Percentiles rank a stretch among this genome's conserved stretches.
These are phyloP conservation scores for Crithidia bombi DNA, from an alignment of 208 protist species.

Conservation along the genomic window DNA sequence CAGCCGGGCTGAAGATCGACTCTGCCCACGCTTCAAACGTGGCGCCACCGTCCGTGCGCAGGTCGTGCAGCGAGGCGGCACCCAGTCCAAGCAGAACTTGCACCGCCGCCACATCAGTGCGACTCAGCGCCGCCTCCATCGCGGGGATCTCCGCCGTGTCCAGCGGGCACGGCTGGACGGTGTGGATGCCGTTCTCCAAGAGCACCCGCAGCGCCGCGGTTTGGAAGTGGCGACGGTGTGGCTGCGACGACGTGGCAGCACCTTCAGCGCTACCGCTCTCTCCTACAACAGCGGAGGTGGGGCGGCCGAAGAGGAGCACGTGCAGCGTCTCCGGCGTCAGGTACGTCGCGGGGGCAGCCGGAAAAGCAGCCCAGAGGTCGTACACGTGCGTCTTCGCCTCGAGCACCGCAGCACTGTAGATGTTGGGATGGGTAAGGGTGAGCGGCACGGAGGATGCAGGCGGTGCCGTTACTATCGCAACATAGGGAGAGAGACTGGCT, in stretches of 20 bases:
- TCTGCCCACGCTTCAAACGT: constrained; percentile 48
- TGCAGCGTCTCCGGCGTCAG: constrained; percentile 65
- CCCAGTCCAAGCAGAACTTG: constrained; percentile 62
- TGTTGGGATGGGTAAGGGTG: constrained; percentile 38
- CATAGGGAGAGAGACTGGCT: not conserved
- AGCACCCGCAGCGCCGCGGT: constrained; percentile 43
- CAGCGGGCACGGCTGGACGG: constrained; percentile 60
- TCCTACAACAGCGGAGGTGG: not conserved
- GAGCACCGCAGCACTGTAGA: constrained; percentile 54
- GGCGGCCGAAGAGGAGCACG: constrained; percentile 48
- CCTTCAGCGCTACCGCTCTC: not conserved
- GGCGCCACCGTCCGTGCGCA: constrained; percentile 42
- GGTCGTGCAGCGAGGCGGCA: constrained; percentile 49
- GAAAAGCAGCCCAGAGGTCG: constrained; percentile 52
- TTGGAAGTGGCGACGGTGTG: constrained; percentile 17
- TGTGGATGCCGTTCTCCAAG: constrained; percentile 50
- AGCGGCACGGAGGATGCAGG: constrained; percentile 3
- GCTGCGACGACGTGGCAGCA: not conserved
- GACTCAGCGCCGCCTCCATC: constrained; percentile 64
- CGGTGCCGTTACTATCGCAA: not conserved
- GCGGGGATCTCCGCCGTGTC: constrained; percentile 43
- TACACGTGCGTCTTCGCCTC: constrained; percentile 50
- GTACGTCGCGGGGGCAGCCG: constrained; percentile 55
- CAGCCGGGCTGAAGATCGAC: constrained; percentile 36
- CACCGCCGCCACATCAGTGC: constrained; percentile 38